These are phyloP conservation scores for Coniochaeta ligniaria DNA, from an alignment of 2,329 filamentous ascomycete species.

Conservation along the genomic window DNA sequence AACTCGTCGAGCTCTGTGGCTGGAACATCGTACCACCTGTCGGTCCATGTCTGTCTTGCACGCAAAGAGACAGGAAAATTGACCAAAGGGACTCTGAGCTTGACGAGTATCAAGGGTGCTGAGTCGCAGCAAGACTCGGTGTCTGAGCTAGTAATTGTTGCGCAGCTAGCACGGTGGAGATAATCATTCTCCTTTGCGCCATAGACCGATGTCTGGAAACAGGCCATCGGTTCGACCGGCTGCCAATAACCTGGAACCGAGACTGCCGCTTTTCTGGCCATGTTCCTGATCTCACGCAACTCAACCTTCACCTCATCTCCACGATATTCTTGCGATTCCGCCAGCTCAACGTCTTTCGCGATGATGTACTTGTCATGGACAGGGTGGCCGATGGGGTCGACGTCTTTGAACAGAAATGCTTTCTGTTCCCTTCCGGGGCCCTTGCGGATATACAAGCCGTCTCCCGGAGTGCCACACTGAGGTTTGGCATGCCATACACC, in stretches of 20 bases:
- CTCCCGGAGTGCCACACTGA: constrained; percentile 22
- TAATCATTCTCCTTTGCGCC: neutral
- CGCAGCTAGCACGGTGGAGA: neutral
- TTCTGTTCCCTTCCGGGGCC: neutral
- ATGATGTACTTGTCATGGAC: constrained; percentile 21
- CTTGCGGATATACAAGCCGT: constrained; percentile 15
- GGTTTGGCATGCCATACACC: neutral
- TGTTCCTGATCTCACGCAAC: constrained; percentile 4
- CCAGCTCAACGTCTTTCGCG: constrained; percentile 9
- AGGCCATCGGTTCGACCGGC: neutral
- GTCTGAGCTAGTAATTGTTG: neutral
- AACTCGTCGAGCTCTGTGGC: neutral
- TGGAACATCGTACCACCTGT: neutral
- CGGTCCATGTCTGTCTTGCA: neutral
- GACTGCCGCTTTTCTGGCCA: neutral
- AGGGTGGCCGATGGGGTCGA: constrained; percentile 10
- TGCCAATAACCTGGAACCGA: neutral
- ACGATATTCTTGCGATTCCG: neutral
- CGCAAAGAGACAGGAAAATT: neutral
- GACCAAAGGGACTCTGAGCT: neutral
- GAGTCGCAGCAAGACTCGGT: neutral
- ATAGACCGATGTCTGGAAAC: neutral
- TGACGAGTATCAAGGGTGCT: neutral
- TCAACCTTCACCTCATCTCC: constrained; percentile 4
- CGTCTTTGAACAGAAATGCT: constrained; percentile 24